phyloP scores from a whole-genome alignment of 805 yeast species.

The Citeromyces nyonsensis region DNA sequence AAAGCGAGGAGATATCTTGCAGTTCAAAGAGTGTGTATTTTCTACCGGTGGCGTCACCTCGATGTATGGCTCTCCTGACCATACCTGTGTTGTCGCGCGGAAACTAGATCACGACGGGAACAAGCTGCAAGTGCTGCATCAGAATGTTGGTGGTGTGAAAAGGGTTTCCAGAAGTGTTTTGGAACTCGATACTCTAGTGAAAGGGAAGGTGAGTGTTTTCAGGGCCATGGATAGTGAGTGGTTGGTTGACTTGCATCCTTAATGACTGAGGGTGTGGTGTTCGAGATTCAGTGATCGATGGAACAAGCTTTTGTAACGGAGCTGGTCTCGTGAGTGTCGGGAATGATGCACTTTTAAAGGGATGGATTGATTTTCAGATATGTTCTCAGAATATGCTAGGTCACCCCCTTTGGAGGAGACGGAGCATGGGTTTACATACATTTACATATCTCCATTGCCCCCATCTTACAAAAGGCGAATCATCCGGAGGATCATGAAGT shows the following conservation, averaged over 20 bases:
- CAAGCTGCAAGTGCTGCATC: constrained; percentile 24
- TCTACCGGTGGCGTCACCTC: constrained; percentile 17
- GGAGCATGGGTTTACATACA: no score
- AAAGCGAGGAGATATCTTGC: constrained; percentile 40
- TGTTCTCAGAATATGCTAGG: no score
- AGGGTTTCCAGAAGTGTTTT: constrained; percentile 22
- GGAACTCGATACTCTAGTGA: constrained; percentile 17
- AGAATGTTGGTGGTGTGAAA: constrained; percentile 27
- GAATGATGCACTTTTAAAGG: no score
- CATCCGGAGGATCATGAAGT: no score
- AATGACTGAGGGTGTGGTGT: no score
- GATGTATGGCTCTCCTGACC: constrained; percentile 36
- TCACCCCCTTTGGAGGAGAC: no score
- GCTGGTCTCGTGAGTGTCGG: no score
- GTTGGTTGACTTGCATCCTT: constrained; percentile 17
- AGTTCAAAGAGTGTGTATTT: constrained; percentile 25
- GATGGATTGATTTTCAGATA: no score
- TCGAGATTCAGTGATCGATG: no score
- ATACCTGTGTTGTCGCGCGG: constrained; percentile 21
- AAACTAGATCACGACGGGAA: constrained; percentile 12
- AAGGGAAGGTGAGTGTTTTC: constrained; percentile 28
- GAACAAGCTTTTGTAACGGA: no score
- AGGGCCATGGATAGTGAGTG: constrained; percentile 31
- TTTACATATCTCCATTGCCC: no score
- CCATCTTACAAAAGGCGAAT: no score